Evolutionary conservation across 2,329 filamentous ascomycete species (phyloP).

Genomic region (Chaetomiaceae sp.): DNA sequence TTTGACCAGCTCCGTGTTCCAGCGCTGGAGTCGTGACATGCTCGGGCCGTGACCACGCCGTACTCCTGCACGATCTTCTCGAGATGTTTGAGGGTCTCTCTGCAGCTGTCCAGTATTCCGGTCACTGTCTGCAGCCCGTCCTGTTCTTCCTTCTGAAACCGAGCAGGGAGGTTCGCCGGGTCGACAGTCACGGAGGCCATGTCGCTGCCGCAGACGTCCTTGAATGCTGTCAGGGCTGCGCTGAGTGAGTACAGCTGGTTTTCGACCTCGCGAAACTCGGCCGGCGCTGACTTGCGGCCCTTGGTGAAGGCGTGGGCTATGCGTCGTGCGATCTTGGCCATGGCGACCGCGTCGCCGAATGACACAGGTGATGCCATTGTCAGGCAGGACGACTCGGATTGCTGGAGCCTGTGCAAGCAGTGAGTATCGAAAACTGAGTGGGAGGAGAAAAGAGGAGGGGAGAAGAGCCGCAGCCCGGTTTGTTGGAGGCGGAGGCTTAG

Average conservation of each 20-base stretch:
- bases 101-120: constrained; percentile 10
- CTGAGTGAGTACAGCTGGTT: constrained; percentile 31
- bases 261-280: constrained; percentile 31
- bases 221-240: constrained; percentile 26
- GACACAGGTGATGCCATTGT: constrained; percentile 29
- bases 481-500: no score
- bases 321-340: constrained; percentile 29
- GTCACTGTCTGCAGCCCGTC: not conserved
- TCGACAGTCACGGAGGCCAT: not conserved
- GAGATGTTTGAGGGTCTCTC: constrained; percentile 14
- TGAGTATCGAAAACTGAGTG: no score
- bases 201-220: constrained; percentile 1
- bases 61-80: constrained; percentile 17
- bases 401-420: no score
- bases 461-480: no score
- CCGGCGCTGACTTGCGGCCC: constrained; percentile 30
- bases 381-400: no score
- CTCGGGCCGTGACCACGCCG: not conserved
- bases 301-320: constrained; percentile 30
- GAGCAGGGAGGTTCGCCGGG: not conserved
- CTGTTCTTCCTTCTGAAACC: not conserved
- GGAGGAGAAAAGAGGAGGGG: no score
- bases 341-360: constrained; percentile 30
- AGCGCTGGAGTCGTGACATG: constrained; percentile 16
- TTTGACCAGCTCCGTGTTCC: constrained; percentile 23